Evolutionary conservation across 306 rosid species (phyloP), one percentile per base, ranked within the genome.

Genomic region (Citrullus colocynthis): DNA sequence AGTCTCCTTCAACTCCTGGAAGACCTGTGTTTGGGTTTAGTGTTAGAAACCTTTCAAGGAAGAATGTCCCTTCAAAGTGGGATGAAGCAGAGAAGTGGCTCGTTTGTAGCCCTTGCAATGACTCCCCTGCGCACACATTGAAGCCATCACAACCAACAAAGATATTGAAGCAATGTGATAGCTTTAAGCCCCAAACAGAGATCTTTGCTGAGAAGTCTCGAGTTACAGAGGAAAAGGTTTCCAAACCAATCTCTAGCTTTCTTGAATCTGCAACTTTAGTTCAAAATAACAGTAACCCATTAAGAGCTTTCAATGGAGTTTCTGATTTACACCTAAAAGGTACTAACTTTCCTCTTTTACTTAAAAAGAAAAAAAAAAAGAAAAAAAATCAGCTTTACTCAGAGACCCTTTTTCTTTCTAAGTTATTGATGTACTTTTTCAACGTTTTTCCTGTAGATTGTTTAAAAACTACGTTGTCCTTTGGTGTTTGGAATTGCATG

Each of bases 61-160:
- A 93, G 70, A 86, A 65, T 70, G 86, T 96, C 55, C 99, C 98
- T 81, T 96, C 98, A 12, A 96, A 96, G 66, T 96, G 99, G 99
- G 99, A 92, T 78, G 97, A 96, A 83, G 99, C 99, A 17, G 98
- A 96, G 83, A 96, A 96, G 74, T 96, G 99, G 99, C 93, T 96
- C 37, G 88, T 92, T 21, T 88, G 88, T 74, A 87, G 80, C 59
- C 88, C 98, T 56, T 90, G 96, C 85, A 89, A 91, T 85, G 98
- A 86, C 61, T 91, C 98, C 42, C 93, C 98, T n/a, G 91, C 92
- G 79, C 99, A 88, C 80, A 1, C 74, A 61, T 44, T 78, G 30
- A 87, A 90, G 83, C 81, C 83, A 24, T 82, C 88, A 10, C 87
- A 86, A 13, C 72, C 92, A 15, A 81, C 88, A 24, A 94, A 79